Base-by-base conservation (phyloP, 371 early-diverging fungal genomes). In the Haplosporangium sp. region DNA sequence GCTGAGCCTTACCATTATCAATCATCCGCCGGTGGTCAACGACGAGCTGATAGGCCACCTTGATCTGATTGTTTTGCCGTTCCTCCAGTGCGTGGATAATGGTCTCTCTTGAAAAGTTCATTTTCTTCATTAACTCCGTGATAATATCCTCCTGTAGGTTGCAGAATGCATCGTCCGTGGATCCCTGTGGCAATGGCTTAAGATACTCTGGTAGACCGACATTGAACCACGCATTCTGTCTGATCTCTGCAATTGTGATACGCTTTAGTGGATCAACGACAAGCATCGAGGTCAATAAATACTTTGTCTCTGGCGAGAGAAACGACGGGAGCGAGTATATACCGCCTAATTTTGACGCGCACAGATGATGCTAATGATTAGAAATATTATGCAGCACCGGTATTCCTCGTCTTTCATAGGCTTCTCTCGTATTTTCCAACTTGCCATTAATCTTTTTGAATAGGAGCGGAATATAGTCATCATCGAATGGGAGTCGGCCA, bases 401-500 rank as follows among this genome's bases (percentile, higher is more conserved):
- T n/a, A n/a, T n/a, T n/a, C n/a, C n/a, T n/a, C n/a, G n/a, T n/a
- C n/a, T n/a, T n/a, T n/a, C n/a, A n/a, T n/a, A n/a, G n/a, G n/a
- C n/a, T 8, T 55, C 55, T 13, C 21, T 20, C 40, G n/a, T 18
- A 59, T 38, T 50, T 40, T 20, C n/a, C 16, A 36, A 54, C 72
- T 60, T 80, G 81, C 89, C 89, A 55, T 90, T 93, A 79, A 98
- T 98, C 79, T 97, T 97, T 81, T 95, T 95, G 83, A 97, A 98
- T 55, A 98, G 85, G 11, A 92, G 88, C 0, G 98, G 97, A 54
- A 99, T 97, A 77, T 98, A 95, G 80, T 99, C 99, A 82, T 99
- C 99, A 77, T 99, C 99, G 83, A 99, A 99, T 2, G 99, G 99
- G 36, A 99, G 87, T 62, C 95, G 88, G 8, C 99, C 99, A 82